Conservation (phyloP, 2,329 filamentous ascomycete species). For the Myrmaecium sp. region DNA sequence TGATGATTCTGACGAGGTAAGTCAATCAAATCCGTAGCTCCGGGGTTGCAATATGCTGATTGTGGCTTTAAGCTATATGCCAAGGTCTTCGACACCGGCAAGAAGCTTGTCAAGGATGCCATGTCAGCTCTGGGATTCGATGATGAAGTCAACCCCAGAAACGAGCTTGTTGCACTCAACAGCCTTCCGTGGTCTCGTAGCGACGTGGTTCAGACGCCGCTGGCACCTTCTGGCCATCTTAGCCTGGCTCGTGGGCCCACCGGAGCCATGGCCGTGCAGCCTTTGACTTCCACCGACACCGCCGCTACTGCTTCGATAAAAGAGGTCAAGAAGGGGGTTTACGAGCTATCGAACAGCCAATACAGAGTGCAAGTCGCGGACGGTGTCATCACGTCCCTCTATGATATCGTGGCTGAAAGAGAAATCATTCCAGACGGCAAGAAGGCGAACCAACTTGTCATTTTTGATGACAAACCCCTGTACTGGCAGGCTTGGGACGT, state of each 20-base stretch:
- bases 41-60: slow-evolving; percentile 9
- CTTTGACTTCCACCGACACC: slow-evolving; percentile 11
- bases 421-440: slow-evolving; percentile 57
- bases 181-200: slow-evolving; percentile 73
- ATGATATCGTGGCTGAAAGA: slow-evolving; percentile 54
- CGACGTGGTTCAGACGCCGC: slow-evolving; percentile 50
- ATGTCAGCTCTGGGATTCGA: slow-evolving; percentile 49
- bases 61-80: slow-evolving; percentile 50
- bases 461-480: slow-evolving; percentile 92
- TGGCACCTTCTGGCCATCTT: slow-evolving; percentile 12
- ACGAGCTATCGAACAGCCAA: slow-evolving; percentile 63
- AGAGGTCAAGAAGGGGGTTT: slow-evolving; percentile 43
- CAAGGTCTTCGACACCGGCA: slow-evolving; percentile 61
- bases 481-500: slow-evolving; percentile 99
- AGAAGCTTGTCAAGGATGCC: slow-evolving; percentile 54
- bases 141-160: slow-evolving; percentile 24
- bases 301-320: slow-evolving; percentile 27
- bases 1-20: slow-evolving; percentile 69
- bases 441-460: slow-evolving; percentile 79
- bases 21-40: slow-evolving; percentile 4
- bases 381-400: slow-evolving; percentile 70
- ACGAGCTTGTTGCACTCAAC: slow-evolving; percentile 52
- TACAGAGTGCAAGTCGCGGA: slow-evolving; percentile 55
- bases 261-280: slow-evolving; percentile 23
- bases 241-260: slow-evolving; percentile 30